Evolutionary conservation across 306 rosid species (phyloP).

Genomic region (Cajanus cajan): DNA sequence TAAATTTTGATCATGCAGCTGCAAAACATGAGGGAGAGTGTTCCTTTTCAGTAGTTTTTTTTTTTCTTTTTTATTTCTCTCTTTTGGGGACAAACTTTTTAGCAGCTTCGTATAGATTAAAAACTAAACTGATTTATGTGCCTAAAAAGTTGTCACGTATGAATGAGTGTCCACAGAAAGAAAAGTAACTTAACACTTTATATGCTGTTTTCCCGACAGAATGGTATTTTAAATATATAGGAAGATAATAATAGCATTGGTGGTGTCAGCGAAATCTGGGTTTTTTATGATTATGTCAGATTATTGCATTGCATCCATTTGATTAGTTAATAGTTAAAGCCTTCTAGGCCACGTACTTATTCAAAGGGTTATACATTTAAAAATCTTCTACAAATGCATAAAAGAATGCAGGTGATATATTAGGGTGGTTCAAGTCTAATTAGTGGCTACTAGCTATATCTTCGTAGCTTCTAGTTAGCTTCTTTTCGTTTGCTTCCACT

Average conservation of each 20-base stretch:
- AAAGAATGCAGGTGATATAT: not conserved
- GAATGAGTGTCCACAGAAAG: slow-evolving; percentile 24
- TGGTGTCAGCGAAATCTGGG: slow-evolving; percentile 33
- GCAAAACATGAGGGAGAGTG: slow-evolving; percentile 56
- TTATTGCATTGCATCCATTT: slow-evolving; percentile 19
- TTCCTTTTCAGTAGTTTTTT: slow-evolving; percentile 22
- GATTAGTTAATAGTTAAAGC: not conserved
- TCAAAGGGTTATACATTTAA: not conserved
- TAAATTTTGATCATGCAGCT: slow-evolving; percentile 53
- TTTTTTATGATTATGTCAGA: not conserved
- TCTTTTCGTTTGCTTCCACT: not conserved
- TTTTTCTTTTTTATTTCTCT: not conserved
- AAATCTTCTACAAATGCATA: not conserved
- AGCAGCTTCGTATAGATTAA: slow-evolving; percentile 34
- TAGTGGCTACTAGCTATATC: slow-evolving; percentile 24
- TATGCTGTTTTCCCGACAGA: slow-evolving; percentile 62
- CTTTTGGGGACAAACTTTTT: not conserved
- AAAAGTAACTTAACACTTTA: slow-evolving; percentile 50
- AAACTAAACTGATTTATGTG: slow-evolving; percentile 27
- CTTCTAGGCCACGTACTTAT: not conserved
- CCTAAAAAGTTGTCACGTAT: slow-evolving; percentile 24
- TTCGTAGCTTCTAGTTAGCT: not conserved
- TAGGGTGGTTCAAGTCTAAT: slow-evolving; percentile 23
- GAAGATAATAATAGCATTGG: slow-evolving; percentile 35
- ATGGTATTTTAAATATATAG: slow-evolving; percentile 38